A percentile compares a stretch with the other conserved stretches of the same genome.
These are phyloP conservation scores for Udeniomyces megalosporus DNA, from an alignment of 768 basidiomycete species.

Conservation along the genomic window DNA sequence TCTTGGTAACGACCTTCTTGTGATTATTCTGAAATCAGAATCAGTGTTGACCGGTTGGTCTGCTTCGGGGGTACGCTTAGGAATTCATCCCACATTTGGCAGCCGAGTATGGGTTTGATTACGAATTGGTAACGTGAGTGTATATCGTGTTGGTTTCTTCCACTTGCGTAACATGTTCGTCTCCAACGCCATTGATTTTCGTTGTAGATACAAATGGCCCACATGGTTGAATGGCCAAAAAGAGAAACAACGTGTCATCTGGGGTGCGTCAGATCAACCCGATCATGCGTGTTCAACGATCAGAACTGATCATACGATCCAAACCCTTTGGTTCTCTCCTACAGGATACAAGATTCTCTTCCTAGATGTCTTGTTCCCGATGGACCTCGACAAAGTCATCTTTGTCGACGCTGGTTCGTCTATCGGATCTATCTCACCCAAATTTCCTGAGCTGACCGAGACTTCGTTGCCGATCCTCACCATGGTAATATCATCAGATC, in stretches of 20 bases:
- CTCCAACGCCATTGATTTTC: no score
- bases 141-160: background rate
- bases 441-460: background rate
- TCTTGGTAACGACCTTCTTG: no score
- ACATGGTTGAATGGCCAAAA: slow-evolving; percentile 92
- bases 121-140: slow-evolving; percentile 66
- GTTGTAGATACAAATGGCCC: slow-evolving; percentile 76
- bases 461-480: background rate
- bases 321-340: background rate
- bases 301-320: background rate
- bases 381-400: slow-evolving; percentile 97
- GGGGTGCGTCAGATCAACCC: slow-evolving; percentile 39
- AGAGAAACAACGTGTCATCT: slow-evolving; percentile 95
- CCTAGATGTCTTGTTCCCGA: slow-evolving; percentile 95
- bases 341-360: slow-evolving; percentile 89
- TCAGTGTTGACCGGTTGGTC: background rate
- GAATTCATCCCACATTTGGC: slow-evolving; percentile 92
- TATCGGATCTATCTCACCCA: background rate
- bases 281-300: no score
- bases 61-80: no score
- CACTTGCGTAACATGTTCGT: background rate
- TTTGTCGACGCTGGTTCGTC: slow-evolving; percentile 68
- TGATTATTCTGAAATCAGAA: no score
- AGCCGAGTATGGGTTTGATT: slow-evolving; percentile 79
- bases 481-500: slow-evolving; percentile 19